Evolutionary conservation across 495 filamentous ascomycete genomes (phyloP).

Genomic region (Podospora didyma): DNA sequence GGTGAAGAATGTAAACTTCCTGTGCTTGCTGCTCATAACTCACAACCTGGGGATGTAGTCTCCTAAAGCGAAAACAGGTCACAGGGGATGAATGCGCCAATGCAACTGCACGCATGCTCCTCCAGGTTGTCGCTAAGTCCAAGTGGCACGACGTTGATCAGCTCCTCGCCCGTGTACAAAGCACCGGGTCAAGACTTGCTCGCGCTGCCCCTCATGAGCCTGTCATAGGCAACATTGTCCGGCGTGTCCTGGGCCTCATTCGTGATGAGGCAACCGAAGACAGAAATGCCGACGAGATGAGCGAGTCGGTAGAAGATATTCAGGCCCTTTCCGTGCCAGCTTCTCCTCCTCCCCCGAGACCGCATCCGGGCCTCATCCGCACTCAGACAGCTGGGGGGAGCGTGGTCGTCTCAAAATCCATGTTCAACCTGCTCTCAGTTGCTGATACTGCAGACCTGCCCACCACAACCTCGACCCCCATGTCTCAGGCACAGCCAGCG

Average conservation of each 20-base stretch:
- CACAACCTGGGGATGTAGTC: conserved; percentile 44
- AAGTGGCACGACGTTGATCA: conserved; percentile 67
- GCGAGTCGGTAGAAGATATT: conserved; percentile 31
- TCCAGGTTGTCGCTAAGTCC: conserved; percentile 72
- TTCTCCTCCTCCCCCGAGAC: conserved; percentile 31
- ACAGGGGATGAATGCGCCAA: conserved; percentile 80
- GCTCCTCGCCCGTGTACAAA: conserved; percentile 72
- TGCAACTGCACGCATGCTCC: conserved; percentile 83
- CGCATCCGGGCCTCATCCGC: conserved; percentile 29
- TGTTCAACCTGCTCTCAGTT: conserved; percentile 73
- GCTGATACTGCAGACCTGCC: conserved; percentile 17
- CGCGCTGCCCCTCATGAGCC: conserved; percentile 83
- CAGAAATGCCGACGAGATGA: conserved; percentile 58
- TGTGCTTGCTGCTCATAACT: neutral
- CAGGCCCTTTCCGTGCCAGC: conserved; percentile 30
- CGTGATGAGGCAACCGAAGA: conserved; percentile 86
- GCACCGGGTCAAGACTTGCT: conserved; percentile 67
- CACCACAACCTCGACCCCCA: conserved; percentile 43
- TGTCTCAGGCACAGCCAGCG: conserved; percentile 28
- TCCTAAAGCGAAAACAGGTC: conserved; percentile 88
- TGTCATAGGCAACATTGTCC: conserved; percentile 88
- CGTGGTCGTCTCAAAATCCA: conserved; percentile 58
- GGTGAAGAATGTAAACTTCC: conserved; percentile 20
- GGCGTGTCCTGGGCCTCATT: conserved; percentile 84
- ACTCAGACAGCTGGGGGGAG: conserved; percentile 50